A percentile compares a stretch with the other conserved stretches of the same genome.
phyloP scores from a whole-genome alignment of 495 filamentous ascomycete genomes.

The Penicillium salamii region DNA sequence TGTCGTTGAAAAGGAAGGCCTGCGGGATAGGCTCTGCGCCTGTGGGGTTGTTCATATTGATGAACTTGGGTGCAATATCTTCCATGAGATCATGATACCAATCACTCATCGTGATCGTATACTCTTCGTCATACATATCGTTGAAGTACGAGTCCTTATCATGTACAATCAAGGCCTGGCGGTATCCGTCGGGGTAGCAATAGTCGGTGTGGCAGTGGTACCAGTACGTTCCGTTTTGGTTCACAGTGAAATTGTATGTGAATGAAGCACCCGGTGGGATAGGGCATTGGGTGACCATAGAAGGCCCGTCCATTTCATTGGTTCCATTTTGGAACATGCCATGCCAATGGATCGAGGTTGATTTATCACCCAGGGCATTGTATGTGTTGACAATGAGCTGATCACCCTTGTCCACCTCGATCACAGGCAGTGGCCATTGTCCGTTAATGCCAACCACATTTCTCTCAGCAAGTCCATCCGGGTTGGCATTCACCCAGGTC shows the following conservation, averaged over 20 bases:
- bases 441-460: conserved; percentile 78
- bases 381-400: conserved; percentile 66
- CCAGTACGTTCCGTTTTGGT: conserved; percentile 79
- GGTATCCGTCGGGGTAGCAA: conserved; percentile 75
- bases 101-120: conserved; percentile 54
- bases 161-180: conserved; percentile 68
- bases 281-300: conserved; percentile 65
- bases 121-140: conserved; percentile 64
- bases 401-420: conserved; percentile 70
- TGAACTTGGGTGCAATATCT: conserved; percentile 40
- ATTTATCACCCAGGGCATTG: conserved; percentile 70
- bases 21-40: conserved; percentile 54
- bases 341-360: conserved; percentile 74
- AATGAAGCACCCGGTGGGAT: conserved; percentile 62
- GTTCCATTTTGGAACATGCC: conserved; percentile 72
- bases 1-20: conserved; percentile 56
- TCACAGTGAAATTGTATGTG: conserved; percentile 76
- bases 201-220: conserved; percentile 70
- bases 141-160: conserved; percentile 60
- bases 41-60: conserved; percentile 48
- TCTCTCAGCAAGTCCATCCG: conserved; percentile 65
- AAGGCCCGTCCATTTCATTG: conserved; percentile 71
- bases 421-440: conserved; percentile 70
- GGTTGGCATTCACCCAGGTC: conserved; percentile 76
- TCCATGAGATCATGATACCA: conserved; percentile 55